A percentile compares a stretch with the other conserved stretches of the same genome.
phyloP scores from a whole-genome alignment of 305 asterid genomes.

The Caryopteris hybrid region DNA sequence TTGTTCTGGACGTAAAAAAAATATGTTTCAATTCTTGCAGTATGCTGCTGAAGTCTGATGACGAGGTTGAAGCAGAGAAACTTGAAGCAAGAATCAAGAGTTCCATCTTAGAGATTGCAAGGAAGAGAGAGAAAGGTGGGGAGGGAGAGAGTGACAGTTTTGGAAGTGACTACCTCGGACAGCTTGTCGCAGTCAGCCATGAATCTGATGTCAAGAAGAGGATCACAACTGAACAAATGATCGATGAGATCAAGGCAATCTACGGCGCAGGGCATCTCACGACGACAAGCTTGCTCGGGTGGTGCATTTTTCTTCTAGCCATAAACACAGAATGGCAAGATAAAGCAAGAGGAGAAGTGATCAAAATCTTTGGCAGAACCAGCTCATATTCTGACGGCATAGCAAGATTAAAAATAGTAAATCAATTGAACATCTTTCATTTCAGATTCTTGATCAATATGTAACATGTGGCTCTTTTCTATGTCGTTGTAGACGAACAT shows the following conservation, averaged over 20 bases:
- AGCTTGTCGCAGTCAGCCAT: constrained; percentile 32
- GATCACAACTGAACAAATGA: constrained; percentile 52
- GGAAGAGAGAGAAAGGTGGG: constrained; percentile 30
- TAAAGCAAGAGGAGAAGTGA: constrained; percentile 49
- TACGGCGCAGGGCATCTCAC: constrained; percentile 75
- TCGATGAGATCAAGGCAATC: constrained; percentile 56
- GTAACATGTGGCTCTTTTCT: not conserved
- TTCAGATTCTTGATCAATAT: not conserved
- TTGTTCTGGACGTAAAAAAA: not conserved
- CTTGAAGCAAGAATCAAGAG: constrained; percentile 34
- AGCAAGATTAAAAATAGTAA: constrained; percentile 55
- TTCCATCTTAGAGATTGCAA: constrained; percentile 36
- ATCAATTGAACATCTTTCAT: not conserved
- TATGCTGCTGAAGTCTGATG: constrained; percentile 29
- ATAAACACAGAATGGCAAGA: constrained; percentile 63
- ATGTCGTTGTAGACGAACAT: constrained; percentile 43
- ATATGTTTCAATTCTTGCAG: constrained; percentile 20
- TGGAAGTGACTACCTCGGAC: constrained; percentile 48
- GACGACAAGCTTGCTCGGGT: constrained; percentile 49
- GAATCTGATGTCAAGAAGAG: constrained; percentile 39
- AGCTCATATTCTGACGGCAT: constrained; percentile 58
- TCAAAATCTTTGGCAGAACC: constrained; percentile 26
- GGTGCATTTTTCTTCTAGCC: constrained; percentile 61
- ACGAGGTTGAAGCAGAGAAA: constrained; percentile 54
- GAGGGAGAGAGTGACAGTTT: constrained; percentile 12